phyloP scores from a whole-genome alignment of 2,329 filamentous ascomycete species.

The Leptographium radiaticola region DNA sequence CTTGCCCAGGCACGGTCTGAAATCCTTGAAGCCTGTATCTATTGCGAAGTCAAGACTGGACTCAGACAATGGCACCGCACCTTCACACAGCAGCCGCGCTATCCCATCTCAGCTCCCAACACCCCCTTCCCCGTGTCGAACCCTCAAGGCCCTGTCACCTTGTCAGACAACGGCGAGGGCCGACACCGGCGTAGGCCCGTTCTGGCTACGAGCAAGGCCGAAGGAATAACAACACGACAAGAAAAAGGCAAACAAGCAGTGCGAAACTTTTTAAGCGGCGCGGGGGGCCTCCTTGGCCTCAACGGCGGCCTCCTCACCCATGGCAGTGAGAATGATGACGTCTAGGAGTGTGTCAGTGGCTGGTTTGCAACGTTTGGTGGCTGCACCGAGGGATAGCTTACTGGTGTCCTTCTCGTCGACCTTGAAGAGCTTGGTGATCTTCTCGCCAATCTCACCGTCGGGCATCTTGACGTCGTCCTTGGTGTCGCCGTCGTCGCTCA shows the following conservation, averaged over 20 bases:
- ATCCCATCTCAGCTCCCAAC: not conserved
- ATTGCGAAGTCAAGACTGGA: constrained; percentile 3
- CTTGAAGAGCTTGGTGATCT: constrained; percentile 67
- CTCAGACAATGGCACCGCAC: not conserved
- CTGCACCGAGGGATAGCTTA: constrained; percentile 37
- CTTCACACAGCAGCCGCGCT: not conserved
- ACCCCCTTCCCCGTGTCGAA: constrained; percentile 3
- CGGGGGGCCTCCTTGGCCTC: constrained; percentile 85
- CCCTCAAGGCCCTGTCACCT: constrained; percentile 2
- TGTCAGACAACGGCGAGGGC: constrained; percentile 1
- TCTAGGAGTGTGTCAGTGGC: constrained; percentile 33
- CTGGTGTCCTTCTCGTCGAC: constrained; percentile 85
- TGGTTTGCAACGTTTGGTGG: constrained; percentile 3
- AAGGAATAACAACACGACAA: constrained; percentile 7
- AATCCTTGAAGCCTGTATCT: constrained; percentile 3
- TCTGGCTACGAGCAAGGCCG: constrained; percentile 5
- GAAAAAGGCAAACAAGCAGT: constrained; percentile 1
- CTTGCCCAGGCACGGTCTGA: not conserved
- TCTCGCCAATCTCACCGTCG: constrained; percentile 76
- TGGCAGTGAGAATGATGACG: constrained; percentile 84
- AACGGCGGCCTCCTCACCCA: constrained; percentile 88
- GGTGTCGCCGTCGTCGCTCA: constrained; percentile 71
- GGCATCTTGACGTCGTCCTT: constrained; percentile 95
- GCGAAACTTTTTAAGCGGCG: constrained; percentile 17
- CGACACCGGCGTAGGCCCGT: not conserved